Conservation (phyloP, 2,329 filamentous ascomycete species). For the Ceratocystis lukuohia region DNA sequence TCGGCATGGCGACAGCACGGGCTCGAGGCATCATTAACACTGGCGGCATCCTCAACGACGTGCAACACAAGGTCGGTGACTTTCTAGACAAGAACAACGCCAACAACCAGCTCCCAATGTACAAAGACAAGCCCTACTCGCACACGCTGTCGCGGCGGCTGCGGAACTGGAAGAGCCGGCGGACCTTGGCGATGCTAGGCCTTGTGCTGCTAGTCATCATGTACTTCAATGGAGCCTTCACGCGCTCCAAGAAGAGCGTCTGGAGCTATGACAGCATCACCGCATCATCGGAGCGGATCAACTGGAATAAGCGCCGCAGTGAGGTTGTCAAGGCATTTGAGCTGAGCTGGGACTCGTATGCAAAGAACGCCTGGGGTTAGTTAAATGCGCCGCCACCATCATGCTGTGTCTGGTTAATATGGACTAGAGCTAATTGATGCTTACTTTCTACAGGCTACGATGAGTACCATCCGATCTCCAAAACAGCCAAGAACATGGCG, state of each 20-base stretch:
- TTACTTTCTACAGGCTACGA: conserved; percentile 49
- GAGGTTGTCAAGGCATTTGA: conserved; percentile 80
- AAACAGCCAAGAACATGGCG: conserved; percentile 71
- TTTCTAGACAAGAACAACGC: conserved; percentile 45
- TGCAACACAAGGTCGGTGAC: conserved; percentile 49
- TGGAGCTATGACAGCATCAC: conserved; percentile 46
- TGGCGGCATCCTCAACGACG: conserved; percentile 33
- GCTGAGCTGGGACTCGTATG: conserved; percentile 85
- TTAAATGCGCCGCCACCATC: conserved; percentile 20
- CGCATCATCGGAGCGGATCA: conserved; percentile 32
- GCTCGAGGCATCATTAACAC: conserved; percentile 27
- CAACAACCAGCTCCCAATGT: conserved; percentile 63
- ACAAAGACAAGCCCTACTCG: conserved; percentile 94
- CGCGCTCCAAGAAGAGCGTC: conserved; percentile 29
- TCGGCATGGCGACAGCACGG: conserved; percentile 2
- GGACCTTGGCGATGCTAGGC: conserved; percentile 44
- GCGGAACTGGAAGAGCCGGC: conserved; percentile 40
- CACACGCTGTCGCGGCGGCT: conserved; percentile 39
- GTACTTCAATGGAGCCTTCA: conserved; percentile 57
- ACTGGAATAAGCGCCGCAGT: conserved; percentile 69
- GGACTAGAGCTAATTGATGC: conserved; percentile 21
- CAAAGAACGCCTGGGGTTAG: conserved; percentile 86
- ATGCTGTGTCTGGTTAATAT: no score
- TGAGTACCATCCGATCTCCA: conserved; percentile 72
- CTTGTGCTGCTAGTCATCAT: conserved; percentile 43